Conservation (phyloP, 2,329 filamentous ascomycete species). For the Meredithiella fracta region DNA sequence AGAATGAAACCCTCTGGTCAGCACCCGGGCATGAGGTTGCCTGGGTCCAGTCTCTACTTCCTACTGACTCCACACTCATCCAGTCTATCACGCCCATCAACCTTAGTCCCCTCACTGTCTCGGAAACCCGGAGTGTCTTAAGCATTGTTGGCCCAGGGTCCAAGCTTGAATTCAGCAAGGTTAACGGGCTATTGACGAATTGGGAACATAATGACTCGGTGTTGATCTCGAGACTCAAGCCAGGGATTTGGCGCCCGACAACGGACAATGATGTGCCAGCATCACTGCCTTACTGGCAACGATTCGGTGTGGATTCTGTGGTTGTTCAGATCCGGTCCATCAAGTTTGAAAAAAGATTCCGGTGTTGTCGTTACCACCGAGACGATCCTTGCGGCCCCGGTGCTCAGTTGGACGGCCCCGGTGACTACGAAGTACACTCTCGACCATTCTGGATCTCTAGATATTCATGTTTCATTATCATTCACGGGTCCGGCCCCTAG, state of each 20-base stretch:
- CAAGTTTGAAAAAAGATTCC: background rate
- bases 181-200: background rate
- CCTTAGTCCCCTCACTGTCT: background rate
- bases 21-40: constrained; percentile 36
- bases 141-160: background rate
- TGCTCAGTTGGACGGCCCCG: constrained; percentile 43
- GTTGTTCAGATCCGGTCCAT: background rate
- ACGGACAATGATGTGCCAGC: constrained; percentile 8
- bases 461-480: constrained; percentile 32
- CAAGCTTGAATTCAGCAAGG: background rate
- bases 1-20: constrained; percentile 34
- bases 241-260: constrained; percentile 4
- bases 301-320: constrained; percentile 1
- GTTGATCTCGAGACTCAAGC: background rate
- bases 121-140: background rate
- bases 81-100: background rate
- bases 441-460: constrained; percentile 26
- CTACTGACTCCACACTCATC: background rate
- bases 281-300: constrained; percentile 1
- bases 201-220: constrained; percentile 10
- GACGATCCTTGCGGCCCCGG: constrained; percentile 43
- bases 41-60: constrained; percentile 27
- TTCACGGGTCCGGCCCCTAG: constrained; percentile 31
- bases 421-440: constrained; percentile 39
- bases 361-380: constrained; percentile 26